phyloP scores from a whole-genome alignment of 2,329 filamentous ascomycete genomes.

The Dothideomycetes sp. region DNA sequence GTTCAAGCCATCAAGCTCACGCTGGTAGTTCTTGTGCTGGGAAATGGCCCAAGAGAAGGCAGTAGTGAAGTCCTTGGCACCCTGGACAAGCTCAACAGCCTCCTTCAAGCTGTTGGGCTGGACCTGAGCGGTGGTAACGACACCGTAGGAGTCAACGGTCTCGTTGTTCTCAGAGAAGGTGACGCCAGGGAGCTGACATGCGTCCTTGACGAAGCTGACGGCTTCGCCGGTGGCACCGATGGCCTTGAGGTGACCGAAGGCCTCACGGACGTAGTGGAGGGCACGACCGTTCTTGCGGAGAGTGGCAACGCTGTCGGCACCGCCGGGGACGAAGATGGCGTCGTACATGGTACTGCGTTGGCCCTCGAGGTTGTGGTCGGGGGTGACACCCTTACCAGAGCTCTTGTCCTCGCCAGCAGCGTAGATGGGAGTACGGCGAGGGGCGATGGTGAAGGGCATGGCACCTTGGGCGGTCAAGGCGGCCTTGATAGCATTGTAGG shows the following conservation, averaged over 20 bases:
- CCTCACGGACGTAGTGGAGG: constrained; percentile 67
- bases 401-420: constrained; percentile 49
- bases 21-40: constrained; percentile 63
- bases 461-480: constrained; percentile 55
- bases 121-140: constrained; percentile 55
- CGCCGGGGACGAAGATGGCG: constrained; percentile 67
- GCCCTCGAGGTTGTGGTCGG: constrained; percentile 72
- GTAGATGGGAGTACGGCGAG: constrained; percentile 57
- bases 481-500: constrained; percentile 57
- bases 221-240: constrained; percentile 69
- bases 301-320: constrained; percentile 51
- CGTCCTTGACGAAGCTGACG: constrained; percentile 51
- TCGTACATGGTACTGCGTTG: constrained; percentile 76
- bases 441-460: constrained; percentile 62
- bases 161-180: constrained; percentile 40
- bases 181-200: constrained; percentile 38
- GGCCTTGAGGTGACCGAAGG: constrained; percentile 72
- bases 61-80: constrained; percentile 59
- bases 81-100: constrained; percentile 54
- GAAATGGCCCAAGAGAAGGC: constrained; percentile 62
- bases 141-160: constrained; percentile 62
- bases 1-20: constrained; percentile 63
- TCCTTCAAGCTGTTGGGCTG: constrained; percentile 52
- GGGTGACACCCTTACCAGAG: constrained; percentile 46
- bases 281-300: constrained; percentile 63